A percentile compares a stretch with the other conserved stretches of the same genome.
Evolutionary conservation across 73 alveolate species (phyloP).

Genomic region (Blepharisma japonicum): DNA sequence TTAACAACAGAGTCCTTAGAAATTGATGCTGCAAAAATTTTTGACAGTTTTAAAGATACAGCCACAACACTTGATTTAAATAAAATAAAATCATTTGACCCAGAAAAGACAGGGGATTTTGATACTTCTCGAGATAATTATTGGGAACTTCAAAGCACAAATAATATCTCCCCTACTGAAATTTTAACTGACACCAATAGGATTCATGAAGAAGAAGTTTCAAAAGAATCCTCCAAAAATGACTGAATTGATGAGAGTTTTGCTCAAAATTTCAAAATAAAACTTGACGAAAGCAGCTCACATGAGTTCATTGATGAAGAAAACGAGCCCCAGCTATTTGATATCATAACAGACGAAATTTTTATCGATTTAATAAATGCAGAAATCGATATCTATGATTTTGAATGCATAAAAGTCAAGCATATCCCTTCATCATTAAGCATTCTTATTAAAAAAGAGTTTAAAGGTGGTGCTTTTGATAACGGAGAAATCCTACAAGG

Average conservation of each 20-base stretch:
- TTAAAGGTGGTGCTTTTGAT: constrained; percentile 6
- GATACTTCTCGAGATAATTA: too few relatives aligned
- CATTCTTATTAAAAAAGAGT: background rate
- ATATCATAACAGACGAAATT: too few relatives aligned
- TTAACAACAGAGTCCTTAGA: background rate
- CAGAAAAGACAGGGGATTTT: background rate
- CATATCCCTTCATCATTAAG: constrained; percentile 5
- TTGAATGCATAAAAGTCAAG: background rate
- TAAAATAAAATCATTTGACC: constrained; percentile 5
- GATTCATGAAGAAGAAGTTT: background rate
- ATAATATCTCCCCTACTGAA: background rate
- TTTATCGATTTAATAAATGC: background rate
- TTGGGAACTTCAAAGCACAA: too few relatives aligned
- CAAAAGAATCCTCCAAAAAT: background rate
- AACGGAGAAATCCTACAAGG: background rate
- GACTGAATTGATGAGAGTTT: background rate
- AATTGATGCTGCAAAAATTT: background rate
- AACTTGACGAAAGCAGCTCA: background rate
- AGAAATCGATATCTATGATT: background rate
- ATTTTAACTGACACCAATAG: background rate
- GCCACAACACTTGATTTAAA: too few relatives aligned
- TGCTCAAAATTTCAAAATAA: background rate
- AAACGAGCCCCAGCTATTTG: background rate
- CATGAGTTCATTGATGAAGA: constrained; percentile 22
- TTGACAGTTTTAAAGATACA: too few relatives aligned